These are phyloP conservation scores for Boletus rubropictus DNA, from an alignment of 768 basidiomycete genomes.

Conservation along the genomic window DNA sequence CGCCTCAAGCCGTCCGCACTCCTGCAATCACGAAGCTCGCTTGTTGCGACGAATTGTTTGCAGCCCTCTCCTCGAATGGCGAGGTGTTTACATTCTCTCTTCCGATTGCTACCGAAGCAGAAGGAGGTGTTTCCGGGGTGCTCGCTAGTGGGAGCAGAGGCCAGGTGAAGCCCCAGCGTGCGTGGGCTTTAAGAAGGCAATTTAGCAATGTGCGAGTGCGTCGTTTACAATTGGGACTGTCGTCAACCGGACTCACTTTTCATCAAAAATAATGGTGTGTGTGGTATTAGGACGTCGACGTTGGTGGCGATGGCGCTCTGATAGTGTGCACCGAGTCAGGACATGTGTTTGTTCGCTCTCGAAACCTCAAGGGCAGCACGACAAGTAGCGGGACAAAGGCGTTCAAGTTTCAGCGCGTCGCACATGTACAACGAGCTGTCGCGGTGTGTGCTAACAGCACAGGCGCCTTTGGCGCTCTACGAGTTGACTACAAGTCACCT, in stretches of 20 bases:
- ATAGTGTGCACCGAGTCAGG: slow-evolving; percentile 93
- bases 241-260: neutral
- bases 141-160: slow-evolving; percentile 27
- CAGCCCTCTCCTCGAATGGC: slow-evolving; percentile 78
- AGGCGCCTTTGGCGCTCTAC: slow-evolving; percentile 83
- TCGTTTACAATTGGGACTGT: slow-evolving; percentile 5
- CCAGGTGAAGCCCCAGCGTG: slow-evolving; percentile 67
- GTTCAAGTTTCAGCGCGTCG: slow-evolving; percentile 75
- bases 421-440: slow-evolving; percentile 78
- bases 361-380: slow-evolving; percentile 34
- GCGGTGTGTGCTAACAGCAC: slow-evolving; percentile 80
- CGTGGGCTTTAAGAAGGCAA: slow-evolving; percentile 85
- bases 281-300: slow-evolving; percentile 66
- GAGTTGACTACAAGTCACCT: slow-evolving; percentile 60
- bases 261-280: neutral
- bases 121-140: slow-evolving; percentile 6
- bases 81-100: slow-evolving; percentile 83
- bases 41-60: slow-evolving; percentile 73
- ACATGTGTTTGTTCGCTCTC: slow-evolving; percentile 82
- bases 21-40: slow-evolving; percentile 76
- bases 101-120: slow-evolving; percentile 31
- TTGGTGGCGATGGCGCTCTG: slow-evolving; percentile 82
- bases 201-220: slow-evolving; percentile 76
- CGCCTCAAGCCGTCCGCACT: slow-evolving; percentile 67
- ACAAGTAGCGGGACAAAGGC: slow-evolving; percentile 37